These are phyloP conservation scores for Cladosporium sp. DNA, from an alignment of 2,329 filamentous ascomycete species.

Conservation along the genomic window DNA sequence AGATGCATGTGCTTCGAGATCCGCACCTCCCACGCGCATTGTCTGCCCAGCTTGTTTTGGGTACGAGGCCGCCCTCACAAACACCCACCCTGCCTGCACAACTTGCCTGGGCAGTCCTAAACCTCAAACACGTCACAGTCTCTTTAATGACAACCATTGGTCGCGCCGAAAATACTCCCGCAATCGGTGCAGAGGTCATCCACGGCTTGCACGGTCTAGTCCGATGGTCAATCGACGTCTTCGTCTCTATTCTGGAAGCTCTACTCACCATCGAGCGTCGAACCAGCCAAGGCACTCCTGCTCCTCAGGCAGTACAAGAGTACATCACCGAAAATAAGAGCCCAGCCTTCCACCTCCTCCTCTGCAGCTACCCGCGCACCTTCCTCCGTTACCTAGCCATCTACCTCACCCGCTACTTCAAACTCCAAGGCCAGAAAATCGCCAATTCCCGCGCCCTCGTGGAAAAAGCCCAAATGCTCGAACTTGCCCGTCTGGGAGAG, in stretches of 20 bases:
- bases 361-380: slow-evolving; percentile 69
- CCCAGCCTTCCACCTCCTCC: slow-evolving; percentile 49
- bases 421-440: slow-evolving; percentile 17
- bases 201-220: slow-evolving; percentile 69
- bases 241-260: slow-evolving; percentile 53
- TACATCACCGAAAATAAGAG: slow-evolving; percentile 19
- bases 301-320: slow-evolving; percentile 20
- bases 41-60: slow-evolving; percentile 5
- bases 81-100: slow-evolving; percentile 64
- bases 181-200: slow-evolving; percentile 57
- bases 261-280: slow-evolving; percentile 40
- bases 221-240: slow-evolving; percentile 70
- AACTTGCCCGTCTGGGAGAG: slow-evolving; percentile 50
- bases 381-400: slow-evolving; percentile 67
- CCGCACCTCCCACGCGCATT: neutral
- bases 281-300: neutral
- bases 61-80: slow-evolving; percentile 5
- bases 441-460: slow-evolving; percentile 41
- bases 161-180: neutral
- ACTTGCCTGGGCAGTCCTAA: slow-evolving; percentile 69
- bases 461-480: slow-evolving; percentile 45
- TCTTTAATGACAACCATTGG: slow-evolving; percentile 21
- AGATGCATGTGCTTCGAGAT: slow-evolving; percentile 63
- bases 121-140: slow-evolving; percentile 60
- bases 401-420: slow-evolving; percentile 44